phyloP scores from a whole-genome alignment of 2,329 filamentous ascomycete genomes.

The Grosmannia penicillata region DNA sequence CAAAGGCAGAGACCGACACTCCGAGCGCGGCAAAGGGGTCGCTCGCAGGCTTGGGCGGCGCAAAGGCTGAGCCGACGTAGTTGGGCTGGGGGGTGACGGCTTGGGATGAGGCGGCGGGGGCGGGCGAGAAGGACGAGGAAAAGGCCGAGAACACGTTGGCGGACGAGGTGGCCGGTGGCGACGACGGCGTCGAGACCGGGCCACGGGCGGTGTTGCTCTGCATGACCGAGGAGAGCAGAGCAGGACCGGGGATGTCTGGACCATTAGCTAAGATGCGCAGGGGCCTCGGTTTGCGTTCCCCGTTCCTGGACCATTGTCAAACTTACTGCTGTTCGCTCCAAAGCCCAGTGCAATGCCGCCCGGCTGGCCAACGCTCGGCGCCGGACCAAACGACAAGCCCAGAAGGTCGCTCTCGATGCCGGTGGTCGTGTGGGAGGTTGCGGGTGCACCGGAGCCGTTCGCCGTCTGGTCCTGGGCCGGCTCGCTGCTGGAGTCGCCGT shows the following conservation, averaged over 20 bases:
- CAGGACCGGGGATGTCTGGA: slow-evolving; percentile 48
- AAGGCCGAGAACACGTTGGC: slow-evolving; percentile 28
- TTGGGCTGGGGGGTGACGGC: slow-evolving; percentile 36
- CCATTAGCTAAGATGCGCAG: too few relatives aligned
- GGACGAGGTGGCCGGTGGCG: slow-evolving; percentile 1
- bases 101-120: slow-evolving; percentile 29
- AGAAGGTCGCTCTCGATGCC: slow-evolving; percentile 82
- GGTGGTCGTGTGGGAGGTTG: slow-evolving; percentile 34
- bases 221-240: slow-evolving; percentile 48
- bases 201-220: slow-evolving; percentile 43
- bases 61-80: slow-evolving; percentile 31
- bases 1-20: slow-evolving; percentile 21
- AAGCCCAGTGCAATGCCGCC: slow-evolving; percentile 77
- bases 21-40: slow-evolving; percentile 40
- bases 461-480: background rate
- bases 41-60: slow-evolving; percentile 24
- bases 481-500: slow-evolving; percentile 28
- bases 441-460: slow-evolving; percentile 14
- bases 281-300: too few relatives aligned
- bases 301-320: background rate
- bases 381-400: slow-evolving; percentile 60
- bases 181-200: slow-evolving; percentile 14
- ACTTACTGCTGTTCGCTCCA: slow-evolving; percentile 48
- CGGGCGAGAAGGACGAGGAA: slow-evolving; percentile 40
- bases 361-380: slow-evolving; percentile 45